Evolutionary conservation across 345 rosid species (phyloP), one percentile per base, ranked within the genome.

Genomic region (Aquilaria yunnanensis): DNA sequence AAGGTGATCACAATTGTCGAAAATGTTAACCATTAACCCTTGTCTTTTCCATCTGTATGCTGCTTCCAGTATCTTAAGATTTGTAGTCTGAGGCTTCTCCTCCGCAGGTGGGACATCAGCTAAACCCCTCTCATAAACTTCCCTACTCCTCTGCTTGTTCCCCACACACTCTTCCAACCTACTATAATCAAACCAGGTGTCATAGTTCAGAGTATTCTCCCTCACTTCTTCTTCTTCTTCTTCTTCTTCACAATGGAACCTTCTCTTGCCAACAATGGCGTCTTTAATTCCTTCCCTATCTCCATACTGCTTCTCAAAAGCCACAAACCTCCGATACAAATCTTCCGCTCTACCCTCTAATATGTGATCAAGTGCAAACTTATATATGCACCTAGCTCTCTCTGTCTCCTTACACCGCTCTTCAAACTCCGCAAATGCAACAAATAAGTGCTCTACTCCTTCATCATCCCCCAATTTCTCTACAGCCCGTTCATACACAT

Each of bases 341-440:
- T 87, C 90, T 75, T 87, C 97, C 0, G 95, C 97, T 51, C 97
- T 79, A 1, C 92, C 95, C 70, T 90, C 85, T 0, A 92, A 92
- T 13, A 87, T 90, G 69, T 80, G 95, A 74, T 90, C 97, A 67
- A 90, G 75, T 1, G 90, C 84, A 70, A 87, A 87, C 79, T 87
- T 87, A 59, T 87, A 90, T n/a, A 90, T 87, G 68, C 82, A 81
- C 74, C 97, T 70, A 5, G 92, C 90, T 3, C 92, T 68, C 63
- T 90, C 92, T 0, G 71, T 52, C 74, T 90, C 97, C 74, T 90
- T 87, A 56, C 88, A 83, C 34, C 84, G 70, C 77, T 85, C 97
- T 69, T 90, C 95, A 55, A 90, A 90, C 73, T 87, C 23, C 23
- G 23, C 23, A 16, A 16, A 16, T 16, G 23, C 23, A 16, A 16